These are phyloP conservation scores for Apiospora marii DNA, from an alignment of 2,329 filamentous ascomycete species.

Conservation along the genomic window DNA sequence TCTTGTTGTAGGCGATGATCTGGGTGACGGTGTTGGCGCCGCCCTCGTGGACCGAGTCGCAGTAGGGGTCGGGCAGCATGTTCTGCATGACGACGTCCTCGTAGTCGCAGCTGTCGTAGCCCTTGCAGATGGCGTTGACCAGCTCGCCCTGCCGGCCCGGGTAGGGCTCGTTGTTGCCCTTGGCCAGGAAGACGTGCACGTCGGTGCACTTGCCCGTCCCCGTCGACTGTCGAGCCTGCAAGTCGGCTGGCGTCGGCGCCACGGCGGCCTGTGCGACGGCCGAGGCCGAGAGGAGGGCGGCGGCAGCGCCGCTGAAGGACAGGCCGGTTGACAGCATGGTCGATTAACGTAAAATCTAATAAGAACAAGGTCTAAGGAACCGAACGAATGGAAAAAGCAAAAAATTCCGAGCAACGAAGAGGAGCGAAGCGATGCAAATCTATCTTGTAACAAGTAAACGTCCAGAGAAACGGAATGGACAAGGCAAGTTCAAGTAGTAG, in stretches of 20 bases:
- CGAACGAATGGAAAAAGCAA: background rate
- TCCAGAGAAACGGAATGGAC: background rate
- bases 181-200: slow-evolving; percentile 37
- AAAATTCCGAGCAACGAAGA: background rate
- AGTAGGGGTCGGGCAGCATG: slow-evolving; percentile 42
- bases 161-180: slow-evolving; percentile 46
- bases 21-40: slow-evolving; percentile 45
- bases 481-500: background rate
- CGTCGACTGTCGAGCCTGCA: slow-evolving; percentile 22
- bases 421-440: background rate
- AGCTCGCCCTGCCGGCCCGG: slow-evolving; percentile 44
- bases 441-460: slow-evolving; percentile 11
- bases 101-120: slow-evolving; percentile 31
- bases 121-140: slow-evolving; percentile 41
- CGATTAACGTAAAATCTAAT: background rate
- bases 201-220: slow-evolving; percentile 32
- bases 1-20: slow-evolving; percentile 48
- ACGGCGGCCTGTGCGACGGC: slow-evolving; percentile 7
- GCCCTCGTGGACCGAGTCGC: slow-evolving; percentile 47
- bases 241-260: background rate
- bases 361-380: background rate
- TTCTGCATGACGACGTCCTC: slow-evolving; percentile 45
- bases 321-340: background rate
- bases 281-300: slow-evolving; percentile 2
- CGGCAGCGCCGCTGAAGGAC: background rate